Evolutionary conservation across 176 grass and related monocot genomes (phyloP).

Genomic region (Olyra latifolia): DNA sequence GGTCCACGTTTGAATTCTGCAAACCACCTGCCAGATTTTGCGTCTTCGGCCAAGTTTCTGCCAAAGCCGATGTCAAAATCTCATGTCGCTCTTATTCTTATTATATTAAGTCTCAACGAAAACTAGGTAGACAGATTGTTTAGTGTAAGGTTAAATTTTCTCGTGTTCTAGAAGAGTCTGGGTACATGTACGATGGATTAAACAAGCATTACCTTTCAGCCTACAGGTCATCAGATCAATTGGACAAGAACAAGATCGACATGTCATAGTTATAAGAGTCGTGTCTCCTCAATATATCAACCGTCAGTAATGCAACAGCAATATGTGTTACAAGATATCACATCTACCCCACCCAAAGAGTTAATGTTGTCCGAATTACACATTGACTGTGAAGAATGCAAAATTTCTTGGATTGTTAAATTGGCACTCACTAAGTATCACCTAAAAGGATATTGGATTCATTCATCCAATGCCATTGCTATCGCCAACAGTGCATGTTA

Average conservation of each 20-base stretch:
- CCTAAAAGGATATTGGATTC: conserved; percentile 17
- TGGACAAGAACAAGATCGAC: not conserved
- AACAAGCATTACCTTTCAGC: not conserved
- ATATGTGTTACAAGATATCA: not conserved
- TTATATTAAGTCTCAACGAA: not conserved
- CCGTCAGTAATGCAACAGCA: not conserved
- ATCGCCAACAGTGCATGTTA: not conserved
- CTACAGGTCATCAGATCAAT: not conserved
- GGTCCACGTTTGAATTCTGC: not conserved
- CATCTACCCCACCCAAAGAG: not conserved
- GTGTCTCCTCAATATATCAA: too few species aligned
- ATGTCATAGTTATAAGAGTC: not conserved
- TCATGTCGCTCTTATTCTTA: too few species aligned
- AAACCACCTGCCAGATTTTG: not conserved
- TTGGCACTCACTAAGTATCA: not conserved
- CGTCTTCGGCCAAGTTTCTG: not conserved
- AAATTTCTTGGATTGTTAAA: conserved; percentile 28
- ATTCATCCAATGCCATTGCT: not conserved
- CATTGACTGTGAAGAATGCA: not conserved
- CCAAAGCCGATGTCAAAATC: not conserved
- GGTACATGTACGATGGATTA: not conserved
- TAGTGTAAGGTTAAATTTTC: not conserved
- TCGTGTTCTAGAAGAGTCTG: not conserved
- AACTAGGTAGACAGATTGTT: not conserved
- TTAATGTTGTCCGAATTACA: conserved; percentile 4